Base-by-base conservation (phyloP, 495 filamentous ascomycete species). In the Xylaria palmicola region DNA sequence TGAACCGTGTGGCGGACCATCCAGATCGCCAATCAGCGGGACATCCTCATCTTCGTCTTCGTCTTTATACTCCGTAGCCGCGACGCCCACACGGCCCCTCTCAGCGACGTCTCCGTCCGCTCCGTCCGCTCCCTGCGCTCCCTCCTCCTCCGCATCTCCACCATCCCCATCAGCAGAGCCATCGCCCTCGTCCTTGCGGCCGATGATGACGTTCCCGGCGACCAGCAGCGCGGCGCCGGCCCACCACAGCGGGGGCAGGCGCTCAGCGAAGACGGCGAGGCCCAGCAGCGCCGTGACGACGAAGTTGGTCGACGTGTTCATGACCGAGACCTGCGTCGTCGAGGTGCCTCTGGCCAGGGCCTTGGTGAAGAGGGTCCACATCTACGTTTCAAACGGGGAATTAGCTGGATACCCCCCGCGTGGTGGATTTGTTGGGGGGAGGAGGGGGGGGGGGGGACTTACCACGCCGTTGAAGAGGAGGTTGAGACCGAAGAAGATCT, bases 221-320 rank as follows among this genome's bases (percentile, higher is more conserved):
- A 96, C 90, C 57, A 97, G 84, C 76, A 96, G 75, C 54, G 80
- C 83, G 0, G 93, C 93, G 8, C 93, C 93, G 5, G 90, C 67
- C 88, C 90, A 97, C 93, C 93, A 98, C 47, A 94, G 74, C 36
- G 86, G 86, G 8, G 87, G 86, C 44, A 95, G 77, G 6, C 74
- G 68, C 75, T 95, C 91, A 19, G 78, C 68, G 71, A 95, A 95
- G 5, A 95, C 82, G 48, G 86, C 55, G 68, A 84, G 83, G 0
- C 94, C 92, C 24, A 96, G 74, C n/a, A 98, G 49, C 9, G 94
- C 94, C 1, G 93, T 97, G 54, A 94, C 72, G 65, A 97, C 77
- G 77, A 98, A 98, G 77, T 98, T 98, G 12, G 90, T 79, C 24
- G 89, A 89, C 4, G 93, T 97, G 70, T 98, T 98, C 62, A 97